Evolutionary conservation across 2,329 filamentous ascomycete genomes (phyloP).

Genomic region (Colletotrichum endophyticum): DNA sequence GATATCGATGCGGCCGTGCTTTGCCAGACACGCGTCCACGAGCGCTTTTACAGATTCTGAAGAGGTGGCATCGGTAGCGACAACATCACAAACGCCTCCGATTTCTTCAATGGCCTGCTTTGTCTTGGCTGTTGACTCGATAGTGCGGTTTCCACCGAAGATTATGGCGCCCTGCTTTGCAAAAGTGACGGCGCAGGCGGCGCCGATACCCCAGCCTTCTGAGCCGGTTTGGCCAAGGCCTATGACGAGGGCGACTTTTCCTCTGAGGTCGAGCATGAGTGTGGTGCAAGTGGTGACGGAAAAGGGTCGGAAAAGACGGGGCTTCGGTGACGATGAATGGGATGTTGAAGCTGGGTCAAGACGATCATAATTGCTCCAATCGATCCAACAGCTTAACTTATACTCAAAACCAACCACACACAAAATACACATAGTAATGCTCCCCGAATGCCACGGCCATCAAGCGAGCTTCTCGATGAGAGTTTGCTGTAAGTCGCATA

Average conservation of each 20-base stretch:
- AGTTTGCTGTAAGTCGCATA: neutral
- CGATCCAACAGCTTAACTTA: neutral
- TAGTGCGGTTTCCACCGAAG: constrained; percentile 54
- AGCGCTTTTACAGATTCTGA: constrained; percentile 55
- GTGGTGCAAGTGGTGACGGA: neutral
- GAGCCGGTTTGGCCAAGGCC: constrained; percentile 49
- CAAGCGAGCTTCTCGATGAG: neutral
- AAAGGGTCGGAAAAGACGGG: neutral
- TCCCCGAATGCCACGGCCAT: neutral
- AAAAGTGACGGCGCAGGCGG: constrained; percentile 52
- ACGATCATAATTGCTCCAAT: neutral
- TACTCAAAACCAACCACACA: neutral
- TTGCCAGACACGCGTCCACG: constrained; percentile 54
- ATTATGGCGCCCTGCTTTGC: constrained; percentile 52
- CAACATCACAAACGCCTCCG: constrained; percentile 39
- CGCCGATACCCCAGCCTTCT: constrained; percentile 55
- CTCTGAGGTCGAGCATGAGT: constrained; percentile 37
- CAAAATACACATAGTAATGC: fast-evolving
- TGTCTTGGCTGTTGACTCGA: constrained; percentile 43
- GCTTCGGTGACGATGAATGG: neutral
- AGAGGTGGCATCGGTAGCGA: constrained; percentile 57
- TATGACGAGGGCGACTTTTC: constrained; percentile 50
- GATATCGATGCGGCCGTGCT: constrained; percentile 63
- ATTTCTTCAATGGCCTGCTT: constrained; percentile 39
- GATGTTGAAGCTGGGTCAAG: neutral